Evolutionary conservation across 2,329 filamentous ascomycete species (phyloP), one percentile per base, ranked within the genome.

Genomic region (Cercospora sp.): DNA sequence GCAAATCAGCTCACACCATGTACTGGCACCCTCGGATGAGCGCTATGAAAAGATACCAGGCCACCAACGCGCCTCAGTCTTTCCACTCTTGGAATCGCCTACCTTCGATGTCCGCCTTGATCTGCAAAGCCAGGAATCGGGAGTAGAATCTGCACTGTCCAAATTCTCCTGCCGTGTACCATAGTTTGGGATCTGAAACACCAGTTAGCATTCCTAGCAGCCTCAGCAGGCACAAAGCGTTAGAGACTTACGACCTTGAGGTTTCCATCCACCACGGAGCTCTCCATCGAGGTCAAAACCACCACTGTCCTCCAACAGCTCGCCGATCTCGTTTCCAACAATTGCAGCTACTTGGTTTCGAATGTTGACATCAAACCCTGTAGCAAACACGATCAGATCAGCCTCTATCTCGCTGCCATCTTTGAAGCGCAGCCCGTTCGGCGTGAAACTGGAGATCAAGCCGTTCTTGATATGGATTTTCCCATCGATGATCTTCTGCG

Each of bases 121-220:
- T 81, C 67, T 82, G 81, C 76, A 85, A 67, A 7, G 82, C 82
- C 31, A 84, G 63, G 45, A 82, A 78, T 28, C 81, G 75, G 13
- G 81, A 81, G 68, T 78, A 80, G 66, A 79, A 95, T 58, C 82
- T 77, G 5, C 76, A 75, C 51, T 81, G 75, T 1, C 77, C 78
- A n/a, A 82, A 75, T 62, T 80, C 80, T 1, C 82, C 82, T 7
- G 82, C 82, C 63, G 80, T 79, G 66, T 81, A 83, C 79, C 81
- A 84, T 16, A 84, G 71, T 0, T 78, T 77, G 1, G 76, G 79
- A 66, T 76, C 74, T 81, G 73, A 10, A 53, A 13, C 12, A 53
- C 16, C 48, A 13, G 20, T 53, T 13, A 53, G 48, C 23, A 53
- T 53, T 42, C 10, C 18, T 2, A 53, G 48, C 48, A 26, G 20